Conservation (phyloP, 768 basidiomycete genomes). For the Phanerochaete carnosa region DNA sequence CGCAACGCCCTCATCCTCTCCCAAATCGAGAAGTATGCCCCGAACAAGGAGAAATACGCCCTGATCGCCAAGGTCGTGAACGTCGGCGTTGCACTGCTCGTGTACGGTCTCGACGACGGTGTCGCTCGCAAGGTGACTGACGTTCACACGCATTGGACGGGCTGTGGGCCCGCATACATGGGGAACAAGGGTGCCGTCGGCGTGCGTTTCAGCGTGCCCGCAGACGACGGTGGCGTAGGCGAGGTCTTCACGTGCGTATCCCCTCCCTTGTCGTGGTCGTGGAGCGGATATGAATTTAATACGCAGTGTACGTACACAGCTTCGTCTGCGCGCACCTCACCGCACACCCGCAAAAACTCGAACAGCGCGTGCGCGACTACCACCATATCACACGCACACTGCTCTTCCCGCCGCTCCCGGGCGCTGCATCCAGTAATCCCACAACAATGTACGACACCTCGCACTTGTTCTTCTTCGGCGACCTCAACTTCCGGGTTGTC, state of each 20-base stretch:
- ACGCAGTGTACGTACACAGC: constrained; percentile 34
- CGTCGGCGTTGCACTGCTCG: constrained; percentile 83
- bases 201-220: constrained; percentile 72
- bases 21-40: constrained; percentile 69
- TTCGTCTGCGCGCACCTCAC: constrained; percentile 94
- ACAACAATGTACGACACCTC: constrained; percentile 81
- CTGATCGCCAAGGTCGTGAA: constrained; percentile 80
- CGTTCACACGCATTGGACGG: constrained; percentile 74
- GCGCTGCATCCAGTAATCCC: constrained; percentile 30
- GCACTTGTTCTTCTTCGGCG: constrained; percentile 91
- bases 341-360: constrained; percentile 67
- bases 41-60: constrained; percentile 70
- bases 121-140: constrained; percentile 57
- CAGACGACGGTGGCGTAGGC: constrained; percentile 50
- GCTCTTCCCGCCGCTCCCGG: constrained; percentile 61
- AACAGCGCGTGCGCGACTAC: constrained; percentile 72
- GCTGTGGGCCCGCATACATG: constrained; percentile 71
- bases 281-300: not conserved
- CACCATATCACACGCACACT: constrained; percentile 76
- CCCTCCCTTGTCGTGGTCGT: not conserved
- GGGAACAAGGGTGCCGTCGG: constrained; percentile 96
- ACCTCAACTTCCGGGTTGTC: constrained; percentile 88
- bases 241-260: constrained; percentile 80
- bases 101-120: constrained; percentile 77
- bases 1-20: constrained; percentile 70